Percentiles rank a stretch among this genome's conserved stretches.
Evolutionary conservation across 2,329 filamentous ascomycete genomes (phyloP).

Genomic region (Fusarium sp.): DNA sequence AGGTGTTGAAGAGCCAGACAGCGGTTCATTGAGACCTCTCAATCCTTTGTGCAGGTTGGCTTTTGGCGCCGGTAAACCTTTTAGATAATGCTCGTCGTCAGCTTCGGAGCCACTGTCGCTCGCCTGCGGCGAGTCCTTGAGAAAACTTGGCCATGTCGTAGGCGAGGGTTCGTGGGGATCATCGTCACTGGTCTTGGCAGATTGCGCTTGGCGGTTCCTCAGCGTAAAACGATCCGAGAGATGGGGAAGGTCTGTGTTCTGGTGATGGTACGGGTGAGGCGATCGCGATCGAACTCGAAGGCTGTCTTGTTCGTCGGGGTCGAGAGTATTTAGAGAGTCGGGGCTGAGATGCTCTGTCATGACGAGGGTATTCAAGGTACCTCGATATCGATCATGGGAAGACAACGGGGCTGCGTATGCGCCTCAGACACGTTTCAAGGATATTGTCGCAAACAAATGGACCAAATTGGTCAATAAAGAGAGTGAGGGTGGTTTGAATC

Average conservation of each 20-base stretch:
- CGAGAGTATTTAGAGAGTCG: conserved; percentile 47
- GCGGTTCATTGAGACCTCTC: conserved; percentile 65
- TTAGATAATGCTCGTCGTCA: conserved; percentile 91
- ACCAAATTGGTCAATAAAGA: neutral
- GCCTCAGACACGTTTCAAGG: conserved; percentile 24
- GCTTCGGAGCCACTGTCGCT: conserved; percentile 96
- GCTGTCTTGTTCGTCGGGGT: conserved; percentile 50
- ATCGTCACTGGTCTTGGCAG: conserved; percentile 30
- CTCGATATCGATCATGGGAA: conserved; percentile 46
- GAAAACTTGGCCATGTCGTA: conserved; percentile 46
- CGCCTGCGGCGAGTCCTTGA: conserved; percentile 67
- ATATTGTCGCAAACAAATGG: conserved; percentile 1
- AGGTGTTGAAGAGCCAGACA: conserved; percentile 67
- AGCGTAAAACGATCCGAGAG: conserved; percentile 55
- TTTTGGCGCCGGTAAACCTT: conserved; percentile 84
- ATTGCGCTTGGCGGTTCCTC: conserved; percentile 32
- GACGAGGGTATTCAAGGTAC: conserved; percentile 45
- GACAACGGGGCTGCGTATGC: conserved; percentile 36
- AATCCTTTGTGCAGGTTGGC: conserved; percentile 80
- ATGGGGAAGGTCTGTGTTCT: conserved; percentile 65
- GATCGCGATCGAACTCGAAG: conserved; percentile 67
- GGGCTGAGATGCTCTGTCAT: conserved; percentile 60
- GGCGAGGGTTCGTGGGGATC: conserved; percentile 39
- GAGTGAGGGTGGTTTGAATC: conserved; percentile 1
- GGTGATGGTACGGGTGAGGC: conserved; percentile 75